These are phyloP conservation scores for Globisporangium paddicum DNA, from an alignment of 352 stramenopile genomes.

Conservation along the genomic window DNA sequence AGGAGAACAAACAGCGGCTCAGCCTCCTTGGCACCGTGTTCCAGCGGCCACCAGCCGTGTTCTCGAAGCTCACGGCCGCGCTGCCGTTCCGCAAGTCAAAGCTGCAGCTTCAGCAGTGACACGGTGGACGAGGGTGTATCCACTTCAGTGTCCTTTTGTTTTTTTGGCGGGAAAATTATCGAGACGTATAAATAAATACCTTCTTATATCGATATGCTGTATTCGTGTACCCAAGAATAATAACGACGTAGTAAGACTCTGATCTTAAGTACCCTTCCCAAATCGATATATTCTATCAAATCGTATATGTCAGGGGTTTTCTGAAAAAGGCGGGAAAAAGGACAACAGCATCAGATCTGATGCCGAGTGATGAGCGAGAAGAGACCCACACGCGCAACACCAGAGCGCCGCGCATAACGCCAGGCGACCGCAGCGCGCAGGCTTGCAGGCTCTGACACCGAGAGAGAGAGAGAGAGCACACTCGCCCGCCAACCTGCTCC, in stretches of 20 bases:
- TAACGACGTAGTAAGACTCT: not conserved
- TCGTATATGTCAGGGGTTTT: not conserved
- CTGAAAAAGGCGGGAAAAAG: conserved; percentile 8
- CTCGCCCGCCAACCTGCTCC: not conserved
- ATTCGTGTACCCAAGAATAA: too few relatives aligned
- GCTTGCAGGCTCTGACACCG: not conserved
- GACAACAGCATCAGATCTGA: not conserved
- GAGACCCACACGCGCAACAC: not conserved
- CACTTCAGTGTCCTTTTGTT: not conserved
- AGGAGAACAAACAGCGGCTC: conserved; percentile 14
- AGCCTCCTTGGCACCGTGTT: conserved; percentile 18
- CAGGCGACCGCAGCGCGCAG: not conserved
- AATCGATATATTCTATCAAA: not conserved
- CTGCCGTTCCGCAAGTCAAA: conserved; percentile 6
- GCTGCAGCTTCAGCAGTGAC: not conserved
- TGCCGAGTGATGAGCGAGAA: not conserved
- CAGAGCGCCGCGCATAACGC: not conserved
- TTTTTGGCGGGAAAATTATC: conserved; percentile 5
- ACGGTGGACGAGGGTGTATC: conserved; percentile 2
- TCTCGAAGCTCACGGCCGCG: conserved; percentile 9
- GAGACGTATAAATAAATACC: not conserved
- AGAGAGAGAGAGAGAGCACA: not conserved
- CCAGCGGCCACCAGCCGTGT: conserved; percentile 9
- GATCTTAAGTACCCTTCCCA: not conserved
- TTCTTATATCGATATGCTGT: not conserved